Evolutionary conservation across 352 stramenopile genomes (phyloP).

Genomic region (Phytophthora citrophthora): DNA sequence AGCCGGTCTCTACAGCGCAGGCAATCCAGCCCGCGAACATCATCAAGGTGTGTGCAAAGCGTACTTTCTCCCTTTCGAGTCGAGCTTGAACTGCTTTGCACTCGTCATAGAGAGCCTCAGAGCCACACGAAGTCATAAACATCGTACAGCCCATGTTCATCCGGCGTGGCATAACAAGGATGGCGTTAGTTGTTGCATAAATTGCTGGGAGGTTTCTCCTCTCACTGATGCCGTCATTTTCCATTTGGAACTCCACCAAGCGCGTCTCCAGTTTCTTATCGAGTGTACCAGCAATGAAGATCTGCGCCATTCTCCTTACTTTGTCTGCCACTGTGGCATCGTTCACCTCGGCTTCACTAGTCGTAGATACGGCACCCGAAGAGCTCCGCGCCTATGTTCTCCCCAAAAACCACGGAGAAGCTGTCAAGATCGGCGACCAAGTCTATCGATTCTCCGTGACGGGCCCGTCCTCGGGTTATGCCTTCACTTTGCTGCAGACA

Average conservation of each 20-base stretch:
- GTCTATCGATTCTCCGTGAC: constrained; percentile 64
- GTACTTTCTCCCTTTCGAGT: constrained; percentile 2
- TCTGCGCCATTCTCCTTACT: constrained; percentile 19
- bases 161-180: constrained; percentile 2
- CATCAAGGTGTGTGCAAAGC: constrained; percentile 4
- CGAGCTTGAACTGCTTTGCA: background rate
- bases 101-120: background rate
- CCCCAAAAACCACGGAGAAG: constrained; percentile 50
- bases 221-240: constrained; percentile 9
- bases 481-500: constrained; percentile 53
- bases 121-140: constrained; percentile 2
- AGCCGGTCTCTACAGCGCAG: no score
- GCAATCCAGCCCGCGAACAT: background rate
- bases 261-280: constrained; percentile 5
- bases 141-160: background rate
- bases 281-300: constrained; percentile 29
- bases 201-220: background rate
- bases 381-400: constrained; percentile 54
- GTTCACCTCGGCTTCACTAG: constrained; percentile 36
- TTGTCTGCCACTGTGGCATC: constrained; percentile 18
- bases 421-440: constrained; percentile 47
- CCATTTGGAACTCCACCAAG: constrained; percentile 9
- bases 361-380: constrained; percentile 49
- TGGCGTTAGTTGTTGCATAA: background rate
- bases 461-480: constrained; percentile 45